These are phyloP conservation scores for Metarhizium sp. DNA, from an alignment of 2,329 filamentous ascomycete species.

Conservation along the genomic window DNA sequence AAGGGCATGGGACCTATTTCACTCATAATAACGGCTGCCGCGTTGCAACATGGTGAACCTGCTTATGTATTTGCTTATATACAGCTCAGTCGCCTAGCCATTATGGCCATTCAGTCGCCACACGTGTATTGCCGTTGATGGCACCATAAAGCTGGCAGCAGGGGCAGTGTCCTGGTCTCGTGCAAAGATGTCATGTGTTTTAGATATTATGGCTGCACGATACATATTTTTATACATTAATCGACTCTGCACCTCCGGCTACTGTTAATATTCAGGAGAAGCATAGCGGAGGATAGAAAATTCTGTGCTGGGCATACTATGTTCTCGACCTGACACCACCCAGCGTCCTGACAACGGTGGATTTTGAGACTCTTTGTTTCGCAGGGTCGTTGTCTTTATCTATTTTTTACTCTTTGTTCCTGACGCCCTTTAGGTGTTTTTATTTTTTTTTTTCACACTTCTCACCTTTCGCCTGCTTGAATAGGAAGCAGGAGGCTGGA, in stretches of 20 bases:
- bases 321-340: background rate
- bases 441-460: background rate
- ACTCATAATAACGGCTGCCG: constrained; percentile 53
- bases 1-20: constrained; percentile 92
- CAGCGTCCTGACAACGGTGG: background rate
- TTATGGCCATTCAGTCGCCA: background rate
- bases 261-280: too few species aligned
- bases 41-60: background rate
- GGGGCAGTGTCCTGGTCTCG: too few species aligned
- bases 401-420: background rate
- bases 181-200: too few species aligned
- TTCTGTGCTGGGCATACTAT: background rate
- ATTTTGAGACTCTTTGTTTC: background rate
- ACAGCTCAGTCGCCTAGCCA: background rate
- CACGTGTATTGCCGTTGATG: background rate
- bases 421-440: background rate
- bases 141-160: background rate
- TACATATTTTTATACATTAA: background rate
- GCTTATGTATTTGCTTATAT: background rate
- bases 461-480: background rate
- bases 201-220: background rate
- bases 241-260: background rate
- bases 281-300: background rate
- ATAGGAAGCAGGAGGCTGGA: constrained; percentile 2
- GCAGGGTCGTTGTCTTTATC: background rate